A percentile compares a stretch with the other conserved stretches of the same genome.
Evolutionary conservation across 805 yeast genomes (phyloP).

Genomic region (Candida dajiaensis): DNA sequence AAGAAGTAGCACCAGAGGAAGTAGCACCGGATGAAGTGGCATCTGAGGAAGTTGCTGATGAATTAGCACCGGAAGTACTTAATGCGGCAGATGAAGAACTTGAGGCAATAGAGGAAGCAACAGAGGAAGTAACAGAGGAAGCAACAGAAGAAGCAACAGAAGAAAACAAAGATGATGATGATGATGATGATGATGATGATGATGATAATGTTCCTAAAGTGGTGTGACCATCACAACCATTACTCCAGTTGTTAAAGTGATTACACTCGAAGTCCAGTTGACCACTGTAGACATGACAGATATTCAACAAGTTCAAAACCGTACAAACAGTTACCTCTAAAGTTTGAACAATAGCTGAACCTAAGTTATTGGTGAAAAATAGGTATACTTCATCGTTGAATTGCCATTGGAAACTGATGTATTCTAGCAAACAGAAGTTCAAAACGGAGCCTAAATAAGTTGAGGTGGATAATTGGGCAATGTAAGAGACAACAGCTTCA

Average conservation of each 20-base stretch:
- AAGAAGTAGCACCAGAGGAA: conserved; percentile 17
- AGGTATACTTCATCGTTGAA: conserved; percentile 2
- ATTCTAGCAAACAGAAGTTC: conserved; percentile 1
- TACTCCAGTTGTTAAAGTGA: neutral
- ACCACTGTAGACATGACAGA: conserved; percentile 5
- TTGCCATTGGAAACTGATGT: conserved; percentile 1
- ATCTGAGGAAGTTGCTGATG: conserved; percentile 2
- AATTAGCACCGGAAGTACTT: neutral
- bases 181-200: neutral
- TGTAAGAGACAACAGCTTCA: conserved; percentile 8
- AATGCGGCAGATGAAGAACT: neutral
- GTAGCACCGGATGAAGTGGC: neutral
- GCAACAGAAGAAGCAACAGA: neutral
- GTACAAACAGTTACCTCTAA: conserved; percentile 5
- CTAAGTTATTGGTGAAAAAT: conserved; percentile 16
- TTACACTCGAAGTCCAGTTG: conserved; percentile 10
- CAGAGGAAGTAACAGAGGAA: too few relatives aligned
- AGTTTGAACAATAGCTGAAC: conserved; percentile 5
- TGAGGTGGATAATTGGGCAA: conserved; percentile 1
- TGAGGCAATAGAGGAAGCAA: too few relatives aligned
- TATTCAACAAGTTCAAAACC: conserved; percentile 1
- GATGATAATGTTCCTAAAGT: neutral
- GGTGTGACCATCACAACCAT: neutral
- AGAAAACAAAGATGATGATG: neutral
- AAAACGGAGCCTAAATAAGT: neutral